These are phyloP conservation scores for Cyamopsis tetragonoloba DNA, from an alignment of 306 rosid species.

Conservation along the genomic window DNA sequence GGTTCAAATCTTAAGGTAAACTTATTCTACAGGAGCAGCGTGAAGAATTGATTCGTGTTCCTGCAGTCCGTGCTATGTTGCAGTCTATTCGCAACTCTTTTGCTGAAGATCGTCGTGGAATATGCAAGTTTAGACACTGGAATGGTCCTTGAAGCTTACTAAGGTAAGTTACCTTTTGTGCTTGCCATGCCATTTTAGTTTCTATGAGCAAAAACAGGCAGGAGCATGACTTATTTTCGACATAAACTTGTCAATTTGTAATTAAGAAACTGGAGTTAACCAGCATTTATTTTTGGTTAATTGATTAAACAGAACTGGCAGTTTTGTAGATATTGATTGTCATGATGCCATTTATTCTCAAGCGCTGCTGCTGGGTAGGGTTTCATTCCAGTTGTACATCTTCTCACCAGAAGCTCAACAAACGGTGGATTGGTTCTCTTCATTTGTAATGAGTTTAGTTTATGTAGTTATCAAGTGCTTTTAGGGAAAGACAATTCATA, in stretches of 20 bases:
- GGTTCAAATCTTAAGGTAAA: neutral
- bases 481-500: constrained; percentile 2
- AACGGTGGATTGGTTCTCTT: neutral
- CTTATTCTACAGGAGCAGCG: constrained; percentile 64
- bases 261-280: neutral
- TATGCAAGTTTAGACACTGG: constrained; percentile 73
- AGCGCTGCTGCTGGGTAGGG: no score
- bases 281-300: neutral
- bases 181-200: neutral
- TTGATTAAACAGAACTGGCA: neutral
- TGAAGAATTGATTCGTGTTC: constrained; percentile 44
- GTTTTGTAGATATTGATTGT: constrained; percentile 14
- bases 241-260: neutral
- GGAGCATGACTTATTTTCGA: neutral
- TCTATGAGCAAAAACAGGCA: neutral
- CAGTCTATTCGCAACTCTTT: constrained; percentile 63
- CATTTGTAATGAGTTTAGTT: constrained; percentile 22
- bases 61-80: constrained; percentile 57
- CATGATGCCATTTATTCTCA: constrained; percentile 4
- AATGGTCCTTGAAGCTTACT: constrained; percentile 43
- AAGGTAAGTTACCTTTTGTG: constrained; percentile 3
- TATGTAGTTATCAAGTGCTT: constrained; percentile 13
- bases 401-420: neutral
- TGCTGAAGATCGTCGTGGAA: constrained; percentile 65
- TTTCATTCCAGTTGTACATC: no score